A percentile compares a stretch with the other conserved stretches of the same genome.
Conservation (phyloP, 257 asterid species). For the Cordia subcordata region DNA sequence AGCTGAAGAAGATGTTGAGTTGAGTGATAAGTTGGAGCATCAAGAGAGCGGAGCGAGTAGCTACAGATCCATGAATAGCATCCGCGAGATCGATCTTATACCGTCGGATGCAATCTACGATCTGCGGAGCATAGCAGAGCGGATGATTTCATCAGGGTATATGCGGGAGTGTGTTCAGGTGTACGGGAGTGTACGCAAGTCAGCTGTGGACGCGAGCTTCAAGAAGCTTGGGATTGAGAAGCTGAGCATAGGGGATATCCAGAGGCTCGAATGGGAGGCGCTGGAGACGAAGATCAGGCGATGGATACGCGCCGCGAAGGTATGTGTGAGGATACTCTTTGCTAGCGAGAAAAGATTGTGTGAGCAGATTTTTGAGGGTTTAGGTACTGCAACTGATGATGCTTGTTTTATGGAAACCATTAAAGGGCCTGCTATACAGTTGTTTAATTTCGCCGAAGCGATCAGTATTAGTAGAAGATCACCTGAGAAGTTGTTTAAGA, state of each 20-base stretch:
- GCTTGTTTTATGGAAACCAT: conserved; percentile 38
- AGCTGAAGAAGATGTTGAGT: conserved; percentile 34
- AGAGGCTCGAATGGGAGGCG: conserved; percentile 36
- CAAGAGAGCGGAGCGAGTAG: conserved; percentile 57
- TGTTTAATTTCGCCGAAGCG: conserved; percentile 44
- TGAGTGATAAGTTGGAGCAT: conserved; percentile 38
- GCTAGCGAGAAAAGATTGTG: conserved; percentile 39
- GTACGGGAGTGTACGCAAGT: conserved; percentile 38
- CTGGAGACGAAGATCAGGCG: conserved; percentile 33
- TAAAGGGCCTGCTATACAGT: conserved; percentile 32
- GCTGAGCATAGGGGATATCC: conserved; percentile 36
- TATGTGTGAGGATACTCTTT: conserved; percentile 29
- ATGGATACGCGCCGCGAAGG: conserved; percentile 37
- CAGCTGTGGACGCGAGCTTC: conserved; percentile 27
- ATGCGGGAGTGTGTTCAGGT: conserved; percentile 76
- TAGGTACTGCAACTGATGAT: conserved; percentile 28
- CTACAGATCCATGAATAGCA: conserved; percentile 51
- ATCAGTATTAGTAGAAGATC: conserved; percentile 35
- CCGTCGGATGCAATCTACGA: conserved; percentile 67
- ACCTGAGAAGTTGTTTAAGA: conserved; percentile 45
- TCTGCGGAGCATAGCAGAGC: conserved; percentile 80
- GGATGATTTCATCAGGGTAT: conserved; percentile 70
- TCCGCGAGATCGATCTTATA: conserved; percentile 72
- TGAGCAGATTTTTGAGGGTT: conserved; percentile 31
- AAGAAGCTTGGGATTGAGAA: conserved; percentile 31